Percentiles rank a stretch among this genome's conserved stretches.
Evolutionary conservation across 2,329 filamentous ascomycete species (phyloP).

Genomic region (Tolypocladium tundrense): DNA sequence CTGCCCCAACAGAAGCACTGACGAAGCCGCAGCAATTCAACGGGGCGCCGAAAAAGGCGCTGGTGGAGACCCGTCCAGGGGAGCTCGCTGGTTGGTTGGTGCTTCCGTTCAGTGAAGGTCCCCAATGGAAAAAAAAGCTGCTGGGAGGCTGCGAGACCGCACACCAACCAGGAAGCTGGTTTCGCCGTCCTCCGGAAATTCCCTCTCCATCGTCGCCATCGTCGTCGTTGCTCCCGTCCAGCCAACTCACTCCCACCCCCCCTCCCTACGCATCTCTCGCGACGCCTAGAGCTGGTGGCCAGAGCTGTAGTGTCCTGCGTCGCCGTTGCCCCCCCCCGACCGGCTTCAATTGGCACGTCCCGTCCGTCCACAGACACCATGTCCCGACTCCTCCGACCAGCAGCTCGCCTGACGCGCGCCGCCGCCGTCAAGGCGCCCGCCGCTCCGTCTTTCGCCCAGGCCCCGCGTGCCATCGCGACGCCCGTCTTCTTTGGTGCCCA

Average conservation of each 20-base stretch:
- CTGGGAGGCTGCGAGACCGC: neutral
- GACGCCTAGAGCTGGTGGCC: slow-evolving; percentile 7
- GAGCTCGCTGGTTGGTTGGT: slow-evolving; percentile 3
- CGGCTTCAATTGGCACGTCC: neutral
- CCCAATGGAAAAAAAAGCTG: slow-evolving; percentile 9
- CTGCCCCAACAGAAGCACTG: slow-evolving; percentile 7
- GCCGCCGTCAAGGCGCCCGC: slow-evolving; percentile 21
- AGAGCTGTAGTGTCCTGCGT: slow-evolving; percentile 3
- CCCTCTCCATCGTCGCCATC: slow-evolving; percentile 6
- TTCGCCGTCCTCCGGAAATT: slow-evolving; percentile 10
- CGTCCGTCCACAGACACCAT: slow-evolving; percentile 20
- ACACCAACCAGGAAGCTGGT: slow-evolving; percentile 7
- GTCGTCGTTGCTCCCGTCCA: slow-evolving; percentile 1
- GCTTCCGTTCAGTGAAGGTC: neutral
- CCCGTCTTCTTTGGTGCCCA: slow-evolving; percentile 27
- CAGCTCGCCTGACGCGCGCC: slow-evolving; percentile 33
- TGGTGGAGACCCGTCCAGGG: slow-evolving; percentile 2
- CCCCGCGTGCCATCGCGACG: slow-evolving; percentile 22
- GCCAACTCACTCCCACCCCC: neutral
- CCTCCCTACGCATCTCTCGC: neutral
- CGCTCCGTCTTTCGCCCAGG: slow-evolving; percentile 22
- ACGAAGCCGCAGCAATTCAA: slow-evolving; percentile 3
- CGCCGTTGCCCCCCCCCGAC: neutral
- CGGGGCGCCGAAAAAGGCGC: slow-evolving; percentile 6
- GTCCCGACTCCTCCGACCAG: slow-evolving; percentile 42